These are phyloP conservation scores for Vitis riparia DNA, from an alignment of 164 flowering plant genomes.

Conservation along the genomic window DNA sequence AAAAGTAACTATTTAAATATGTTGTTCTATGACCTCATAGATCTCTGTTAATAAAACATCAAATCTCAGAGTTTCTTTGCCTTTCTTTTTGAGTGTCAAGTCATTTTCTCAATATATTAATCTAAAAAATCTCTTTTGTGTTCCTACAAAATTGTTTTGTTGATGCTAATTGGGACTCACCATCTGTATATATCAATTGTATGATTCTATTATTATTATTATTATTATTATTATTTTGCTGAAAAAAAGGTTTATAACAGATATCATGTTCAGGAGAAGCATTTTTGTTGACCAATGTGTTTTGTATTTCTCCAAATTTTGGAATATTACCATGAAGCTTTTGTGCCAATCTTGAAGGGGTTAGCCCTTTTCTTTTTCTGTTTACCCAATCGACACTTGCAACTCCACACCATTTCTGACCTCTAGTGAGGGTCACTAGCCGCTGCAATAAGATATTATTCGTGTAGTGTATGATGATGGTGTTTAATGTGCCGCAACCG, in stretches of 20 bases:
- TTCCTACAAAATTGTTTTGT: conserved; percentile 81
- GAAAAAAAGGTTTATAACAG: conserved; percentile 3
- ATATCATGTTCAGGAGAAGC: conserved; percentile 11
- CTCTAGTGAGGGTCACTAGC: too few relatives aligned
- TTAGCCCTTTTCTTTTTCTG: neutral
- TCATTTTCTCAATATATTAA: conserved; percentile 4
- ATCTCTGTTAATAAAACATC: conserved; percentile 5
- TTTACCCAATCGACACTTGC: too few relatives aligned
- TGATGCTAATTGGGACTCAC: conserved; percentile 52
- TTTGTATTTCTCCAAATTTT: conserved; percentile 3
- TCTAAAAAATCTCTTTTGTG: conserved; percentile 71
- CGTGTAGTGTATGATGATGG: too few relatives aligned
- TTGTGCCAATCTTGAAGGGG: neutral
- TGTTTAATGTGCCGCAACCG: too few relatives aligned
- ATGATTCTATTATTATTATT: conserved; percentile 15
- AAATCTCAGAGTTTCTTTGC: neutral
- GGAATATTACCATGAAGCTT: neutral
- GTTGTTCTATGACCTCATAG: neutral
- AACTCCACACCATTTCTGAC: too few relatives aligned
- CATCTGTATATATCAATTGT: conserved; percentile 42
- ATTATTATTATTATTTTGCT: neutral
- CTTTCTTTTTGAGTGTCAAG: neutral
- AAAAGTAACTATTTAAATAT: too few relatives aligned
- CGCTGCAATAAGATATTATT: too few relatives aligned
- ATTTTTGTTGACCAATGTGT: neutral